Conservation (phyloP, 108 stramenopile genomes). For the Mediolabrus comicus region DNA sequence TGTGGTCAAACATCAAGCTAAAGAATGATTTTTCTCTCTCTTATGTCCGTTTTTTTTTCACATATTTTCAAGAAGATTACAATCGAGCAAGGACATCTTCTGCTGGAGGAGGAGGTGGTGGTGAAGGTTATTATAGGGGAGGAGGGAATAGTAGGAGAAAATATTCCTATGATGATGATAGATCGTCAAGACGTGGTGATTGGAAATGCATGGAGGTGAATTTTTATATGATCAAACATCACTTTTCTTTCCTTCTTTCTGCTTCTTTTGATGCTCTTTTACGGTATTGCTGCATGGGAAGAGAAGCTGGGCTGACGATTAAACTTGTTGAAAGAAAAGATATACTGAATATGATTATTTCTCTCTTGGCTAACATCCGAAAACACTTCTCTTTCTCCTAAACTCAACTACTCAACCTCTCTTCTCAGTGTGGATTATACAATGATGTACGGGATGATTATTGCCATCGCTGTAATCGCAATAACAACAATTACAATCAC, state of each 20-base stretch:
- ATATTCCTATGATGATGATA: too few relatives aligned
- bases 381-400: neutral
- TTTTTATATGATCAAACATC: neutral
- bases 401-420: neutral
- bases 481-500: neutral
- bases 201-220: constrained; percentile 42
- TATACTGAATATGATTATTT: neutral
- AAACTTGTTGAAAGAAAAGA: neutral
- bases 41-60: too few relatives aligned
- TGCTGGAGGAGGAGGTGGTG: too few relatives aligned
- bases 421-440: constrained; percentile 16
- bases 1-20: too few relatives aligned
- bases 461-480: neutral
- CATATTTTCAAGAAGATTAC: too few relatives aligned
- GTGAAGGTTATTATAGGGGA: too few relatives aligned
- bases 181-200: neutral
- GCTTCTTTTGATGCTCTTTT: neutral
- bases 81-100: too few relatives aligned
- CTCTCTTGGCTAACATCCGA: neutral
- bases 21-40: too few relatives aligned
- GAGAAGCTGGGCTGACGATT: neutral
- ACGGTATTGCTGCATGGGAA: too few relatives aligned
- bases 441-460: constrained; percentile 9
- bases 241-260: neutral
- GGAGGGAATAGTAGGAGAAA: too few relatives aligned